Evolutionary conservation across 768 basidiomycete species (phyloP).

Genomic region (Asterophora lycoperdoides): DNA sequence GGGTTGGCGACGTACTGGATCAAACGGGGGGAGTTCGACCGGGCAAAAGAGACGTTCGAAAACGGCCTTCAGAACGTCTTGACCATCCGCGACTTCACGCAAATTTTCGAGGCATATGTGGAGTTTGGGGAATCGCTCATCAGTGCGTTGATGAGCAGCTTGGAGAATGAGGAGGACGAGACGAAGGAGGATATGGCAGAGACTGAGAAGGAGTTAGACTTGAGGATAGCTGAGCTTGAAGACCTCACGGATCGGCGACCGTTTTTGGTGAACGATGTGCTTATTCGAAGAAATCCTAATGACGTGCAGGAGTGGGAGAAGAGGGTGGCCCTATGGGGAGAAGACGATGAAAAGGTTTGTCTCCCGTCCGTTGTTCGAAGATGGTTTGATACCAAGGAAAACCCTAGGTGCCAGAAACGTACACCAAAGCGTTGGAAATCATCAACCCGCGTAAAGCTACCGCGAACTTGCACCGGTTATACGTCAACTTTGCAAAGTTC

Average conservation of each 20-base stretch:
- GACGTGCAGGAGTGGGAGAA: constrained; percentile 99
- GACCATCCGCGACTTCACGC: constrained; percentile 95
- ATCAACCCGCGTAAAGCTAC: constrained; percentile 87
- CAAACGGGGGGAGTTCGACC: constrained; percentile 92
- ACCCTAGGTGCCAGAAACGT: constrained; percentile 84
- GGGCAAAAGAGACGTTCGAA: constrained; percentile 86
- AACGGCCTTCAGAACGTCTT: constrained; percentile 77
- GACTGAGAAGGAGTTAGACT: constrained; percentile 79
- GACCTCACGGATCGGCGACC: constrained; percentile 91
- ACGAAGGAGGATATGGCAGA: constrained; percentile 63
- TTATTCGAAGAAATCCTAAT: constrained; percentile 89
- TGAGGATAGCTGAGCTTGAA: constrained; percentile 89
- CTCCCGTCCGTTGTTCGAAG: not conserved
- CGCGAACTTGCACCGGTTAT: constrained; percentile 84
- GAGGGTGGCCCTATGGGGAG: constrained; percentile 86
- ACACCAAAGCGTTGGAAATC: constrained; percentile 83
- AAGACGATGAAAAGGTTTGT: constrained; percentile 86
- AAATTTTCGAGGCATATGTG: constrained; percentile 95
- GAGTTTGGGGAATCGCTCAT: constrained; percentile 92
- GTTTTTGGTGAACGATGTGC: constrained; percentile 94
- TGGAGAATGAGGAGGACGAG: constrained; percentile 76
- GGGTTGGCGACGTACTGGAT: constrained; percentile 98
- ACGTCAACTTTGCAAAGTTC: constrained; percentile 94
- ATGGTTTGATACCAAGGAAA: constrained; percentile 1
- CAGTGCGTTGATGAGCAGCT: constrained; percentile 80